Evolutionary conservation across 2,329 filamentous ascomycete genomes (phyloP).

Genomic region (Verticillium nubilum): DNA sequence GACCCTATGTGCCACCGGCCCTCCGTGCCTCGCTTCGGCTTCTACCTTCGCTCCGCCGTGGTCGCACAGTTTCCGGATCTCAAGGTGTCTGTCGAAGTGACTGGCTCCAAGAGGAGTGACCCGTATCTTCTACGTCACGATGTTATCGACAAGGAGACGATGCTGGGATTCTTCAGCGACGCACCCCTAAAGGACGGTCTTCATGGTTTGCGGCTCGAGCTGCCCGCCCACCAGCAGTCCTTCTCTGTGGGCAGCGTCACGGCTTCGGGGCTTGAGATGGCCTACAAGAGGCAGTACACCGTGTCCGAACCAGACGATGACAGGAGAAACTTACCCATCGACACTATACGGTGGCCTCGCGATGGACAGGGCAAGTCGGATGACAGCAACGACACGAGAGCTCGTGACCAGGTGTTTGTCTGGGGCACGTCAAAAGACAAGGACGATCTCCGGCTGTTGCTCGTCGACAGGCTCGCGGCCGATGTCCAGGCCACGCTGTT

Average conservation of each 20-base stretch:
- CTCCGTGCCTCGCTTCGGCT: constrained; percentile 32
- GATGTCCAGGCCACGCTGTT: background rate
- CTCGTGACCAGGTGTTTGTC: background rate
- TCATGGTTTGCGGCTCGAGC: constrained; percentile 20
- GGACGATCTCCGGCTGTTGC: background rate
- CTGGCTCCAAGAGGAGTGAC: constrained; percentile 19
- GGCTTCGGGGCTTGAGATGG: constrained; percentile 10
- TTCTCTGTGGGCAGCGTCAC: constrained; percentile 18
- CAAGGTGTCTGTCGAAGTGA: constrained; percentile 14
- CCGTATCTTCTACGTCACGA: constrained; percentile 23
- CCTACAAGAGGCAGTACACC: constrained; percentile 17
- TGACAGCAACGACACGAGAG: too few relatives aligned
- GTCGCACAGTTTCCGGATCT: constrained; percentile 32
- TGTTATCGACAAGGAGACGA: constrained; percentile 22
- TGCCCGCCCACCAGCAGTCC: constrained; percentile 32
- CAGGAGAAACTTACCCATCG: background rate
- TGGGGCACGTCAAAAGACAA: background rate
- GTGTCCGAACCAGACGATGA: background rate
- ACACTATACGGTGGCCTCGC: background rate
- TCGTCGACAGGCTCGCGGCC: background rate
- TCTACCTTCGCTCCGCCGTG: constrained; percentile 29
- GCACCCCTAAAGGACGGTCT: constrained; percentile 17
- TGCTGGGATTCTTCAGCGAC: constrained; percentile 26
- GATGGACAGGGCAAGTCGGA: background rate
- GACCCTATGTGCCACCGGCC: constrained; percentile 7